Base-by-base conservation (phyloP, 495 filamentous ascomycete species). In the Cercophora scortea region DNA sequence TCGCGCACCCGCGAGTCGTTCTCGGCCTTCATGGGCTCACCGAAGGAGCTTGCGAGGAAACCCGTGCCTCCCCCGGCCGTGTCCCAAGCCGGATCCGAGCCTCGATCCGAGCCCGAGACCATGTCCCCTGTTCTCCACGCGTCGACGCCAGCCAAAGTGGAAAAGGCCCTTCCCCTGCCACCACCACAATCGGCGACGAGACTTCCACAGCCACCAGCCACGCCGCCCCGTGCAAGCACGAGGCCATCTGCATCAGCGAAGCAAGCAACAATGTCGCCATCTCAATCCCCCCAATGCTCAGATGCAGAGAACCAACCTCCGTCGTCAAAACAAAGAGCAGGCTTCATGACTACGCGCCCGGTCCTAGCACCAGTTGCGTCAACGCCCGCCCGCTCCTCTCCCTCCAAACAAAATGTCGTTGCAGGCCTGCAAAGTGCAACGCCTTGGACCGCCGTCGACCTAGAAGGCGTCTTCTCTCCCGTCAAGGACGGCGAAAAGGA, bases 281-380 rank as follows among this genome's bases (percentile, higher is more conserved):
- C 83, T 1, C 75, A 76, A 44, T 87, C 87, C 9, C 82, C 84
- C 0, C 86, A 89, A 53, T 83, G 86, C 4, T 90, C 87, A n/a
- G 83, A 90, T 67, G 86, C 84, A 1, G 87, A 90, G 61, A 90
- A 90, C 56, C 81, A 78, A 15, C 86, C 86, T 1, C 87, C 86
- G 4, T 84, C 83, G 1, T 79, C 82, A 4, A 79, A 76, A 49
- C 76, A 74, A 3, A 71, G 76, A 16, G 45, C 60, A 56, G 62
- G 68, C 53, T 47, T 57, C 18, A 62, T 56, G 12, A 43, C 66
- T 58, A 66, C 62, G 47, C 61, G 69, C 42, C 46, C 68, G 19
- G 57, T 61, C n/a, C 50, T 76, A n/a, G 67, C 66, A 6, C 82
- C 84, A 2, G 59, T 88, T 9, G 68, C 72, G 3, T 69, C 65